Conservation (phyloP, 2,329 filamentous ascomycete genomes). For the Ophiocordyceps camponoti-saundersi region DNA sequence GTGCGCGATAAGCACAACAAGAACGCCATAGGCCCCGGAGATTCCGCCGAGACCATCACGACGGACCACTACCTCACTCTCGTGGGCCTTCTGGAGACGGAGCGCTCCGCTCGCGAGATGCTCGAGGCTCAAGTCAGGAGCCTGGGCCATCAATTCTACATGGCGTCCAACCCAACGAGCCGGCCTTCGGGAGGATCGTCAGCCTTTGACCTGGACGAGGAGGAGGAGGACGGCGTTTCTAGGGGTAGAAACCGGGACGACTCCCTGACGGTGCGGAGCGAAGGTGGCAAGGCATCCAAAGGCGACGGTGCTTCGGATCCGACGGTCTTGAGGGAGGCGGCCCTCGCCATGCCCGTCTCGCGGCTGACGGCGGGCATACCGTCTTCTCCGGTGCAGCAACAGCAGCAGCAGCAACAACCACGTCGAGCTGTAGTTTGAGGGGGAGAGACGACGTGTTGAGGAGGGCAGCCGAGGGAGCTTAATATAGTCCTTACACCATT, state of each 20-base stretch:
- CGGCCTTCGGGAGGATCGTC: constrained; percentile 20
- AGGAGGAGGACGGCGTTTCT: constrained; percentile 19
- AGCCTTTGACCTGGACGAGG: constrained; percentile 25
- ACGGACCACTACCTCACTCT: constrained; percentile 32
- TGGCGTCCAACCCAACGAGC: constrained; percentile 23
- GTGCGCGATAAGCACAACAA: constrained; percentile 21
- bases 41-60: constrained; percentile 15
- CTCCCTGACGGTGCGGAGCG: not conserved
- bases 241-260: constrained; percentile 11
- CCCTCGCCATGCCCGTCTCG: constrained; percentile 46
- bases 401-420: constrained; percentile 4
- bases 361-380: constrained; percentile 31
- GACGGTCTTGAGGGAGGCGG: constrained; percentile 31
- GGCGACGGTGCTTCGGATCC: not conserved
- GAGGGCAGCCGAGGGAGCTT: not conserved
- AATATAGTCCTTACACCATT: too few species aligned
- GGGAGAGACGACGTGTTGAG: not conserved
- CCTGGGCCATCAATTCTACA: constrained; percentile 31
- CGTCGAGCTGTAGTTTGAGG: not conserved
- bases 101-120: constrained; percentile 35
- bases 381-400: constrained; percentile 7
- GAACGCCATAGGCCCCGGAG: constrained; percentile 12
- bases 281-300: not conserved
- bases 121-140: constrained; percentile 39
- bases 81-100: constrained; percentile 34